Percentiles rank a stretch among this genome's conserved stretches.
Evolutionary conservation across 306 rosid species (phyloP).

Genomic region (Vachellia pachyceras): DNA sequence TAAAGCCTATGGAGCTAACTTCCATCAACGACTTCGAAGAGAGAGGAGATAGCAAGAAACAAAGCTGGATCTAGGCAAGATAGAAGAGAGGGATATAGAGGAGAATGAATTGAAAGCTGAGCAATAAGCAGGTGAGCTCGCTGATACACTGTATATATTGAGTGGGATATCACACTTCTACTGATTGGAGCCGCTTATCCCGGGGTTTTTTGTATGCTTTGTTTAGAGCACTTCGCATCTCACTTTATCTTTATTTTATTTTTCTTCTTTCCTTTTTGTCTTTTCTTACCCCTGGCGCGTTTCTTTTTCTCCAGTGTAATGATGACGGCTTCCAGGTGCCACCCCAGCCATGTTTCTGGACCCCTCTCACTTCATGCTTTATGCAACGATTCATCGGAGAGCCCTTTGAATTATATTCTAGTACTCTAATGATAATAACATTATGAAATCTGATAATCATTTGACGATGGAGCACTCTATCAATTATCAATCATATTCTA

Average conservation of each 20-base stretch:
- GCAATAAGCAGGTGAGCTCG: background rate
- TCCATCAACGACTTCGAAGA: background rate
- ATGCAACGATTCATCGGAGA: background rate
- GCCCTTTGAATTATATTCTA: background rate
- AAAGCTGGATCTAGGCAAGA: conserved; percentile 11
- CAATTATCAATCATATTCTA: background rate
- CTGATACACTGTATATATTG: background rate
- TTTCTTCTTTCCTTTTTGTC: background rate
- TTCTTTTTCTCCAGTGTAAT: conserved; percentile 28
- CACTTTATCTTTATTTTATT: background rate
- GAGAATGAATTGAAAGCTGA: background rate
- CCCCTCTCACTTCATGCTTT: background rate
- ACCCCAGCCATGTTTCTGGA: background rate
- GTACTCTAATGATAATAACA: background rate
- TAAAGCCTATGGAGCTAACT: background rate
- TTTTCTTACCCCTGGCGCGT: background rate
- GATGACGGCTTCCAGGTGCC: conserved; percentile 10
- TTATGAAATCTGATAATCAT: background rate
- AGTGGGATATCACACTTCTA: background rate
- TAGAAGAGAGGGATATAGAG: too few species aligned
- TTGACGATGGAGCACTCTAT: background rate
- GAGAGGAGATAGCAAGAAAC: background rate
- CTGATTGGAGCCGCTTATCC: conserved; percentile 51
- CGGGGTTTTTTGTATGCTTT: conserved; percentile 29
- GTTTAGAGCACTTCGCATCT: conserved; percentile 11